Evolutionary conservation across 2,329 filamentous ascomycete genomes (phyloP).

Genomic region (Lasiodiplodia hormozganensis): DNA sequence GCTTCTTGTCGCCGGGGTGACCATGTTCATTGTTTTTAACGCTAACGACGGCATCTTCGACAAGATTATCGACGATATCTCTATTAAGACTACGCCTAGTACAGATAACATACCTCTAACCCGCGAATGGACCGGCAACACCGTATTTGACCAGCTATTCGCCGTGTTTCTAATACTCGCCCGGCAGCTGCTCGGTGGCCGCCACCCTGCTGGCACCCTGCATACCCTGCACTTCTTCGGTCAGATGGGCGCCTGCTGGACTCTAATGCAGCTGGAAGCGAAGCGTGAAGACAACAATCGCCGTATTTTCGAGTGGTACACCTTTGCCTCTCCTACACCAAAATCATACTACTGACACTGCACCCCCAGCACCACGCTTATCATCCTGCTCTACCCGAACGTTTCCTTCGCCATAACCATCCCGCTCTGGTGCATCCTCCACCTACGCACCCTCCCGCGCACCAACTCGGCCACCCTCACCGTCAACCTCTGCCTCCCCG

Average conservation of each 20-base stretch:
- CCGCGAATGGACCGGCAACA: slow-evolving; percentile 12
- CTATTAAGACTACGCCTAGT: not conserved
- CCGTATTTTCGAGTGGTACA: slow-evolving; percentile 14
- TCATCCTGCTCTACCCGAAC: too few species aligned
- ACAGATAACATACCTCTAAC: slow-evolving; percentile 1
- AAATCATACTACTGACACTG: not conserved
- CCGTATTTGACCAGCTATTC: slow-evolving; percentile 11
- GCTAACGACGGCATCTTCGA: slow-evolving; percentile 58
- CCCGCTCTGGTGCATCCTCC: too few species aligned
- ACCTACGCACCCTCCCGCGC: too few species aligned
- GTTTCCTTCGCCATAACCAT: too few species aligned
- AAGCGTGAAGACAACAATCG: slow-evolving; percentile 11
- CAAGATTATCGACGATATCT: slow-evolving; percentile 54
- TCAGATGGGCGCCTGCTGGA: slow-evolving; percentile 23
- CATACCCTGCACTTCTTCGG: slow-evolving; percentile 22
- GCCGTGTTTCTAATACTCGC: slow-evolving; percentile 15
- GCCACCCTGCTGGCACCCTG: not conserved
- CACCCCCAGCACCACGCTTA: too few species aligned
- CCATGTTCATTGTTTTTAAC: slow-evolving; percentile 15
- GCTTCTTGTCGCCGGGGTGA: not conserved
- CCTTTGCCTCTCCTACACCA: too few species aligned
- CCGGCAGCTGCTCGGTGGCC: slow-evolving; percentile 18
- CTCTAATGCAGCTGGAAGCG: slow-evolving; percentile 11
- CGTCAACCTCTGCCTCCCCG: not conserved
- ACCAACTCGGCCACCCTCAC: not conserved